Evolutionary conservation across 73 alveolate genomes (phyloP).

Genomic region (Diophrys appendiculata): DNA sequence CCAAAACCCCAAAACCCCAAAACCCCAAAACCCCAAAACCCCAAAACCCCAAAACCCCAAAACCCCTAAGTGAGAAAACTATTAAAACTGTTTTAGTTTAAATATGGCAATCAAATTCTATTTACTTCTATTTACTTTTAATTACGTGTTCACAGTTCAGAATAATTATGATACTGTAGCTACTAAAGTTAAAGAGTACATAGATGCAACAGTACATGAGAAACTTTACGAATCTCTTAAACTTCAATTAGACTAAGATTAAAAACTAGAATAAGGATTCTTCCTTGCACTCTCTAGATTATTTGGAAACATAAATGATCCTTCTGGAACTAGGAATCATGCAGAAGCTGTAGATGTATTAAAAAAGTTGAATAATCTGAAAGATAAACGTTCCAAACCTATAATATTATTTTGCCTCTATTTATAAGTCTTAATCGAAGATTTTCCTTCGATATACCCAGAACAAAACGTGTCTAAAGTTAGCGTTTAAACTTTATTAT

Average conservation of each 20-base stretch:
- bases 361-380: no score
- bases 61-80: no score
- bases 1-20: no score
- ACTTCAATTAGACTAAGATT: no score
- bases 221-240: neutral
- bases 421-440: neutral
- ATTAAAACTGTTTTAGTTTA: no score
- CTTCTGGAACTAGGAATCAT: neutral
- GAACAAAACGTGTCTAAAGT: neutral
- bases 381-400: neutral
- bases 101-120: no score
- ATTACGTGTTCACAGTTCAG: no score
- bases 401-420: no score
- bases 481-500: no score
- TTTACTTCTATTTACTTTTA: no score
- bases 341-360: neutral
- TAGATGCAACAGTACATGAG: neutral
- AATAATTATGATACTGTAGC: neutral
- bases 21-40: no score
- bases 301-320: neutral
- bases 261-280: neutral
- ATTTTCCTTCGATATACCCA: neutral
- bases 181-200: neutral
- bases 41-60: no score
- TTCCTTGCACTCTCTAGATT: neutral